These are phyloP conservation scores for Litsea cubeba DNA, from an alignment of 164 flowering plant species.

Conservation along the genomic window DNA sequence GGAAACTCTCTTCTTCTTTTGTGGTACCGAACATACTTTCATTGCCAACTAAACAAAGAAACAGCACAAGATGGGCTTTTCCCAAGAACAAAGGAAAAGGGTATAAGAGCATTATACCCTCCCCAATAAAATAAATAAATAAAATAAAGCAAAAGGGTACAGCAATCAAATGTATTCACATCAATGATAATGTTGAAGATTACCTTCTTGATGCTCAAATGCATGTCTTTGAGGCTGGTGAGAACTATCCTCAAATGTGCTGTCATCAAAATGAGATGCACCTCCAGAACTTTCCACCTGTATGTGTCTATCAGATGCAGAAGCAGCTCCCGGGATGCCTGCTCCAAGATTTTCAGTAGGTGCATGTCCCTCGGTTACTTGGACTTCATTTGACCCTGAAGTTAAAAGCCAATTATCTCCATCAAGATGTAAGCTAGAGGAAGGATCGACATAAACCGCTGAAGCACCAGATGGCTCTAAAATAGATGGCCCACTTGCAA, in stretches of 20 bases:
- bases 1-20: too few relatives aligned
- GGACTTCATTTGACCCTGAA: constrained; percentile 37
- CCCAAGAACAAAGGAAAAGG: too few relatives aligned
- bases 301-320: constrained; percentile 36
- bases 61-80: too few relatives aligned
- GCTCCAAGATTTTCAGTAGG: constrained; percentile 22
- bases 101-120: too few relatives aligned
- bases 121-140: too few relatives aligned
- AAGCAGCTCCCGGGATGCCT: constrained; percentile 30
- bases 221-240: constrained; percentile 45
- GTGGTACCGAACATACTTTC: too few relatives aligned
- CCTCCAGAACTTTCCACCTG: constrained; percentile 41
- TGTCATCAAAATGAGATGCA: constrained; percentile 49
- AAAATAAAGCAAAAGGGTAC: too few relatives aligned
- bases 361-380: constrained; percentile 27
- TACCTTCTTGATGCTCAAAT: constrained; percentile 64
- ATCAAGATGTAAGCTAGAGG: constrained; percentile 16
- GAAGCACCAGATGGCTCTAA: constrained; percentile 22
- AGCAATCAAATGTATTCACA: too few relatives aligned
- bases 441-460: constrained; percentile 27
- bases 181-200: background rate
- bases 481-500: constrained; percentile 22
- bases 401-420: constrained; percentile 29
- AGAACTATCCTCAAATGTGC: constrained; percentile 37
- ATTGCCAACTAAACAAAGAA: too few relatives aligned